Base-by-base conservation (phyloP, 768 basidiomycete genomes). In the Termitomyces sp. region DNA sequence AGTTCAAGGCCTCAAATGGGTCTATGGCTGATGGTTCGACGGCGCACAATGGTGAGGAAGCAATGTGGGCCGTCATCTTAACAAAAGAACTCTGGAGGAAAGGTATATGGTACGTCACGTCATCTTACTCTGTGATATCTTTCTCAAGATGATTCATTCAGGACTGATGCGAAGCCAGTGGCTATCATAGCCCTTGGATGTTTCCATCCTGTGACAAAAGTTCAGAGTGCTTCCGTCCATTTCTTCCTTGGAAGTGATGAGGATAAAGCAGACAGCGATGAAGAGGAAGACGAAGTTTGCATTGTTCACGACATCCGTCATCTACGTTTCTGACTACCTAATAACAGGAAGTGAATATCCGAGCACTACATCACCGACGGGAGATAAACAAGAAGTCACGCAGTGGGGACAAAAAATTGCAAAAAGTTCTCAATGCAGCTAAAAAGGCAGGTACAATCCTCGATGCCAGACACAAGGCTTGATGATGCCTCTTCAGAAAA, bases 21-120 rank as follows among this genome's bases (percentile, higher is more conserved):
- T 71, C 76, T 9, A 74, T 76, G 1, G 70, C 68, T 28, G 78
- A 81, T 61, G 72, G 72, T n/a, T 70, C 74, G 13, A 72, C 74
- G 13, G 72, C 75, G 33, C 73, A 76, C 58, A 80, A 78, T 53
- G 86, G 87, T 2, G 91, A 94, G 36, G 97, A 98, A 67, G 95
- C 96, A 3, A 91, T 97, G 88, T 98, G 96, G 96, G 96, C 97
- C 4, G 88, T 99, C 54, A 89, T 96, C 46, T 75, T 98, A 57
- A 92, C 94, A 18, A 91, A 92, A 73, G 95, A 98, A 68, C 79
- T 98, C 15, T 98, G 96, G 97, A 84, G 84, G 70, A 98, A 96
- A 75, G 85, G 88, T 44, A 84, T 95, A 32, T 99, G 97, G 94
- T 89, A 59, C 20, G 79, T 73, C 33, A 18, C 32, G 16, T 36